Evolutionary conservation across 2,329 filamentous ascomycete species (phyloP).

Genomic region (Penicillium sp.): DNA sequence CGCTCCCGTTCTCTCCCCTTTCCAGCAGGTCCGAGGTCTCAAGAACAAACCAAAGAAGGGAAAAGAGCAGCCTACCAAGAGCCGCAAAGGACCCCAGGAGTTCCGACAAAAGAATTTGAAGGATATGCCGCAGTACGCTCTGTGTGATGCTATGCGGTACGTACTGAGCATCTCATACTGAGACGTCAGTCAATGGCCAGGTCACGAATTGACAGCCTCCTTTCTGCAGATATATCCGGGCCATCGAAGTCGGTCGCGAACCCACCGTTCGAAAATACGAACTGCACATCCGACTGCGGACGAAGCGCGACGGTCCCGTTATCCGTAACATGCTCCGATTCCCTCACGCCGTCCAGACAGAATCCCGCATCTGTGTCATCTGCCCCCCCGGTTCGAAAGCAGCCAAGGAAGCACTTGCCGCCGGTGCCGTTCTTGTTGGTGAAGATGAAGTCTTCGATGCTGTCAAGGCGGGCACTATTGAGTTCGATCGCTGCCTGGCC

Average conservation of each 20-base stretch:
- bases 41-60: constrained; percentile 40
- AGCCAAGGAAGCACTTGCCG: constrained; percentile 69
- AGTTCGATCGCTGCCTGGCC: constrained; percentile 87
- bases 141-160: constrained; percentile 88
- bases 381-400: constrained; percentile 77
- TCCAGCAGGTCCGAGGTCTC: constrained; percentile 37
- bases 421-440: constrained; percentile 79
- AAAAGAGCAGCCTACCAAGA: constrained; percentile 57
- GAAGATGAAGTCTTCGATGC: constrained; percentile 81
- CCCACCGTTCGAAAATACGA: constrained; percentile 81
- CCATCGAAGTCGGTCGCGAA: constrained; percentile 81
- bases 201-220: constrained; percentile 10
- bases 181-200: background rate
- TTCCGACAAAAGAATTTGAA: constrained; percentile 64
- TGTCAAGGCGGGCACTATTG: constrained; percentile 71
- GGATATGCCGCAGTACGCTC: constrained; percentile 68
- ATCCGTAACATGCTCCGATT: constrained; percentile 84
- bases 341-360: constrained; percentile 84
- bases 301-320: constrained; percentile 79
- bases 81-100: constrained; percentile 63
- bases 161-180: background rate
- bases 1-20: constrained; percentile 27
- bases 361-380: constrained; percentile 85
- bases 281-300: constrained; percentile 75
- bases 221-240: constrained; percentile 72